phyloP scores from a whole-genome alignment of 768 basidiomycete genomes.

The Omphalotus guepiniiformis region DNA sequence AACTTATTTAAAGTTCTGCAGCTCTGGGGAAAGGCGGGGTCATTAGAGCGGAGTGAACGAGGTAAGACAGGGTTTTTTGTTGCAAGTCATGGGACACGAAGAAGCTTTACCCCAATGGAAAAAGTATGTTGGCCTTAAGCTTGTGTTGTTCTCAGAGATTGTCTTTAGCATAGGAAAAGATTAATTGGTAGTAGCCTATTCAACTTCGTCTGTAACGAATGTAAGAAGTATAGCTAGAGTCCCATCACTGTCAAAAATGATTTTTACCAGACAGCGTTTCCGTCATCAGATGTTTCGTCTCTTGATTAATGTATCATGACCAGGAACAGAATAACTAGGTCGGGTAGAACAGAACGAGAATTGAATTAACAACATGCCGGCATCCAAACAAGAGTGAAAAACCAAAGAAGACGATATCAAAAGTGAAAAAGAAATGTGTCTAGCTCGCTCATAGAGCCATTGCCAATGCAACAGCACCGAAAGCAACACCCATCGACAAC shows the following conservation, averaged over 20 bases:
- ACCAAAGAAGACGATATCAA: background rate
- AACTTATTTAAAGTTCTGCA: no score
- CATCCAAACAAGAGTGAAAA: background rate
- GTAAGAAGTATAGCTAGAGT: conserved; percentile 6
- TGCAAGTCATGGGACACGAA: no score
- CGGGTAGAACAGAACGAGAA: conserved; percentile 3
- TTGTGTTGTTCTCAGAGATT: no score
- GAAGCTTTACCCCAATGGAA: no score
- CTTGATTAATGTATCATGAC: background rate
- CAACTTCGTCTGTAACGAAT: conserved; percentile 2
- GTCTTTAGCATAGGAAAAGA: no score
- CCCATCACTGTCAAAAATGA: no score
- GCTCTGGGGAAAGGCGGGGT: no score
- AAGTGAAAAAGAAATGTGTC: background rate
- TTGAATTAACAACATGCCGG: background rate
- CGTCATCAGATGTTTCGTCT: background rate
- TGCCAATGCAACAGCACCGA: conserved; percentile 1
- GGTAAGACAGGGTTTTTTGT: no score
- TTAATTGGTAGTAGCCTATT: no score
- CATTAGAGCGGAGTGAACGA: no score
- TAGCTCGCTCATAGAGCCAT: background rate
- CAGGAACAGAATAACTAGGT: background rate
- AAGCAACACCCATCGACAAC: background rate
- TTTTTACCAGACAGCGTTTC: no score
- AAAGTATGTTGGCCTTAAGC: no score